These are phyloP conservation scores for Paramarasmius palmivorus DNA, from an alignment of 1,284 basidiomycete genomes.

Conservation along the genomic window DNA sequence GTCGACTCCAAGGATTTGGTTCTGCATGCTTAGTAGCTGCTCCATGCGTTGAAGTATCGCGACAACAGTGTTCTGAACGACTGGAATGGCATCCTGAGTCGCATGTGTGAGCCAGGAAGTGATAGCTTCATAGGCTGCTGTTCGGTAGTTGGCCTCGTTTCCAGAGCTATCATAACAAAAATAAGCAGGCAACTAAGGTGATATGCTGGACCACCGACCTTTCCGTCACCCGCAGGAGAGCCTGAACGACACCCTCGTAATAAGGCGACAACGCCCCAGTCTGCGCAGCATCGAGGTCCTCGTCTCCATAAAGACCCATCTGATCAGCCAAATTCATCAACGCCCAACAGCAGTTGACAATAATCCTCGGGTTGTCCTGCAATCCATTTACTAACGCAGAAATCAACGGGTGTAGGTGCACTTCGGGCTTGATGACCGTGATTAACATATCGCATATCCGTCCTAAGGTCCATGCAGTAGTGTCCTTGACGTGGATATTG, in stretches of 20 bases:
- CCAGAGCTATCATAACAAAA: slow-evolving; percentile 50
- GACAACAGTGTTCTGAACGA: slow-evolving; percentile 83
- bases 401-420: slow-evolving; percentile 85
- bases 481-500: slow-evolving; percentile 91
- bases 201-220: slow-evolving; percentile 49
- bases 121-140: slow-evolving; percentile 96
- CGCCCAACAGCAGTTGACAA: slow-evolving; percentile 95
- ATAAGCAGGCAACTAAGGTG: slow-evolving; percentile 12
- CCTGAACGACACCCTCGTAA: slow-evolving; percentile 85
- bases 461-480: slow-evolving; percentile 97
- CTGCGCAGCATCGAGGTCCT: slow-evolving; percentile 44
- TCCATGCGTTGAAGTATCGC: slow-evolving; percentile 90
- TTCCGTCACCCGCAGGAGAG: slow-evolving; percentile 84
- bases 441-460: slow-evolving; percentile 93
- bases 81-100: slow-evolving; percentile 77
- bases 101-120: slow-evolving; percentile 85
- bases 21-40: slow-evolving; percentile 82
- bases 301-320: slow-evolving; percentile 64
- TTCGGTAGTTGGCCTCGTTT: slow-evolving; percentile 93
- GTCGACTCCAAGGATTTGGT: slow-evolving; percentile 93
- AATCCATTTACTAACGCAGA: slow-evolving; percentile 84
- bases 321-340: slow-evolving; percentile 94
- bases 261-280: slow-evolving; percentile 81
- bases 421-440: slow-evolving; percentile 85
- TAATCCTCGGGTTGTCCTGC: slow-evolving; percentile 82